A percentile compares a stretch with the other conserved stretches of the same genome.
Conservation (phyloP, 768 basidiomycete species). For the Agrocybe praecox region DNA sequence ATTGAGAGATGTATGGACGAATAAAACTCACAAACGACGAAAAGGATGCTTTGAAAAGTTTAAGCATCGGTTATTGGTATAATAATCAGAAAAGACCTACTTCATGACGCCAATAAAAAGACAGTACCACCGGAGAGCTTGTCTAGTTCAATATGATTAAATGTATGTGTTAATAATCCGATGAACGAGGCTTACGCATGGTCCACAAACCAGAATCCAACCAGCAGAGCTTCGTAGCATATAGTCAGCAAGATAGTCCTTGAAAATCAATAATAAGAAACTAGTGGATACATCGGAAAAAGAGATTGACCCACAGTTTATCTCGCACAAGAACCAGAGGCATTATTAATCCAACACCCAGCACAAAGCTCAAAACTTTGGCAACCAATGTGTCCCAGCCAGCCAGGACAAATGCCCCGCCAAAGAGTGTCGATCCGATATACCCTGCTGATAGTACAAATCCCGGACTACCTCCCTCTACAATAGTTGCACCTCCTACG, state of each 20-base stretch:
- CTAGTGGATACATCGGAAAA: not conserved
- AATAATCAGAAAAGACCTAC: slow-evolving; percentile 39
- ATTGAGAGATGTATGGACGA: no score
- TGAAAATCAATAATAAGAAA: slow-evolving; percentile 10
- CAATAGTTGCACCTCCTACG: slow-evolving; percentile 73
- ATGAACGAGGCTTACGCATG: slow-evolving; percentile 65
- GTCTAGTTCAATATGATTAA: slow-evolving; percentile 39
- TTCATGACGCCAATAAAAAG: slow-evolving; percentile 86
- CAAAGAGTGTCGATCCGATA: slow-evolving; percentile 79
- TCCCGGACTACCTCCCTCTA: slow-evolving; percentile 74
- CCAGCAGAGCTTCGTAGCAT: slow-evolving; percentile 80
- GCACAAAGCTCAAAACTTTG: slow-evolving; percentile 90
- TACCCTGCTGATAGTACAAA: slow-evolving; percentile 81
- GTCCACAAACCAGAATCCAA: slow-evolving; percentile 95
- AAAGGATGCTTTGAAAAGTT: slow-evolving; percentile 60
- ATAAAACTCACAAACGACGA: slow-evolving; percentile 82
- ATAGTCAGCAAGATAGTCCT: slow-evolving; percentile 88
- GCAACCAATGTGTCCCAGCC: slow-evolving; percentile 90
- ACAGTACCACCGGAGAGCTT: slow-evolving; percentile 83
- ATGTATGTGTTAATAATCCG: not conserved
- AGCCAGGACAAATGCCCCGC: slow-evolving; percentile 80
- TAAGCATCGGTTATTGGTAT: slow-evolving; percentile 1
- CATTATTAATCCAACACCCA: slow-evolving; percentile 84
- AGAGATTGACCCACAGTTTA: slow-evolving; percentile 67
- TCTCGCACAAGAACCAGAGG: slow-evolving; percentile 87